Conservation (phyloP, 495 filamentous ascomycete species). For the Evernia prunastri region DNA sequence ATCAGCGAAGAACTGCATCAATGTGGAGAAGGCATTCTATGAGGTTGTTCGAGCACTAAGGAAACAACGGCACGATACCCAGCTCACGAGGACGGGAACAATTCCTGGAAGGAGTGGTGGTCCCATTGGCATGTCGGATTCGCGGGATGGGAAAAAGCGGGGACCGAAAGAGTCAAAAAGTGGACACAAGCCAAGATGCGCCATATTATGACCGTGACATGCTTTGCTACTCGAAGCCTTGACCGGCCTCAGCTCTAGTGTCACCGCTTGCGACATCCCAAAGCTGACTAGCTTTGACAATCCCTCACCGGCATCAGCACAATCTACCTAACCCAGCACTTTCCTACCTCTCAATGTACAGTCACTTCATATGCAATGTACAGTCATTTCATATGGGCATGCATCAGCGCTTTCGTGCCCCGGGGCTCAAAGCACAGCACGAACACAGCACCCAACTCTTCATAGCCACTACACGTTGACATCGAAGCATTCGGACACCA, state of each 20-base stretch:
- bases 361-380: background rate
- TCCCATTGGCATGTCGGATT: constrained; percentile 32
- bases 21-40: constrained; percentile 98
- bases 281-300: background rate
- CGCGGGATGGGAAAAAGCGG: constrained; percentile 17
- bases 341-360: background rate
- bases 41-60: constrained; percentile 90
- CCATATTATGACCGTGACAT: constrained; percentile 11
- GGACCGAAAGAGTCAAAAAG: constrained; percentile 11
- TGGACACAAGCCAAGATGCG: constrained; percentile 7
- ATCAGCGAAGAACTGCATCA: constrained; percentile 98
- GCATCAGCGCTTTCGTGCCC: background rate
- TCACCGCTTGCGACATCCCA: background rate
- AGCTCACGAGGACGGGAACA: constrained; percentile 38
- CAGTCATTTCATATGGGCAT: background rate
- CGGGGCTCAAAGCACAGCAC: background rate
- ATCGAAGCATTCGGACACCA: background rate
- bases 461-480: background rate
- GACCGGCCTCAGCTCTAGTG: background rate
- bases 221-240: background rate
- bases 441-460: background rate
- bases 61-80: constrained; percentile 62
- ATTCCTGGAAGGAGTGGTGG: constrained; percentile 38
- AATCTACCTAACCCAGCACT: background rate
- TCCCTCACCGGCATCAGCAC: background rate